Base-by-base conservation (phyloP, 345 rosid species). In the Euphorbia peplus region DNA sequence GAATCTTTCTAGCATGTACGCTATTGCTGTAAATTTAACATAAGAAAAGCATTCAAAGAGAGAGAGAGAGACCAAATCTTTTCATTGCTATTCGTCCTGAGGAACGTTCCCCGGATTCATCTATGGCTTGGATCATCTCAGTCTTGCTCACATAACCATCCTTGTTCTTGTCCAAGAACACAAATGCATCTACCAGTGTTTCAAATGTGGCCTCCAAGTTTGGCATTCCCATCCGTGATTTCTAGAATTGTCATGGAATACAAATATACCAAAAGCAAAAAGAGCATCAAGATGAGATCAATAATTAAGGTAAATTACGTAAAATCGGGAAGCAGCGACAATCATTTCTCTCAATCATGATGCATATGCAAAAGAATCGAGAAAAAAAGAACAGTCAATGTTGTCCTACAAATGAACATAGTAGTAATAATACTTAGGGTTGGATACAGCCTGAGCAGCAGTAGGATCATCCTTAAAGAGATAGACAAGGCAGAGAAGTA, bases 101-200 rank as follows among this genome's bases (percentile, higher is more conserved):
- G 5, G 99, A 88, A 30, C 93, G 89, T 54, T 95, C 97, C 65
- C 99, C 97, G 8, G 95, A 85, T 75, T 95, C 97, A 70, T 87
- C 86, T 67, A 88, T 82, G 72, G 97, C 97, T 57, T 80, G 80
- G 70, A 87, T 81, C 99, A 90, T 86, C 91, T 95, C 99, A 69
- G 51, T 83, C 73, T 84, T 91, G 88, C 96, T 90, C 39, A 91
- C 99, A 52, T 80, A 80, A 10, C 96, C 95, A 64, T 95, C 96
- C 74, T 86, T 91, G 83, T 90, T 87, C 87, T 79, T 81, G 82
- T 95, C 99, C 78, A 91, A 78, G 79, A 91, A 85, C 78, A 87
- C 93, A 69, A 95, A 95, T 47, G 97, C 90, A 67, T 87, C 90
- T 15, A 88, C 97, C 69, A 91, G 68, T 2, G 91, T 91, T 79